Base-by-base conservation (phyloP, 139 green algal genomes). In the Picochlorum sp. region DNA sequence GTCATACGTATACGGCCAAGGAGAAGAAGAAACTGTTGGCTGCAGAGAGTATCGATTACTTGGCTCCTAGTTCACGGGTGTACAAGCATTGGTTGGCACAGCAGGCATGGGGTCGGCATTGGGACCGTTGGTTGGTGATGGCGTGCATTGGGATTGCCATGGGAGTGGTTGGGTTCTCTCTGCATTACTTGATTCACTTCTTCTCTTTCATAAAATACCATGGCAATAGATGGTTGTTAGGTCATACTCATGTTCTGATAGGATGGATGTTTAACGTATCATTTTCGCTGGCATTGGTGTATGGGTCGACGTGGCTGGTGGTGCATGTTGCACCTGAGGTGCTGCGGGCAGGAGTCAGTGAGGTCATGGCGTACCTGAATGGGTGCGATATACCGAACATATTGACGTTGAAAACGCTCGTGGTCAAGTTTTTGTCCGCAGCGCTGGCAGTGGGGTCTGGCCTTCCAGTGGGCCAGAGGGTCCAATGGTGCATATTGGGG, bases 101-200 rank as follows among this genome's bases (percentile, higher is more conserved):
- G 14, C 83, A 90, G 71, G 73, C 64, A 30, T 63, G 57, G 62
- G 83, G 79, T 11, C 76, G 87, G 32, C 66, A 62, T 13, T 89
- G 84, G 85, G 87, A 92, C 74, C 75, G 84, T 28, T 96, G 89
- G 89, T 49, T 93, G 52, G 87, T 96, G 77, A 95, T 96, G 88
- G 83, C 78, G 28, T 45, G 69, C 32, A 91, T 95, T 47, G 88
- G 88, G 2, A 37, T 89, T 8, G 69, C 73, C 15, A 86, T 83
- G 6, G 88, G 83, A 4, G 54, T 88, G 14, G 79, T 94, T 34
- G 86, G 79, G 16, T 86, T 85, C 75, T 45, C 79, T 14, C 74
- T 96, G 20, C 84, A 88, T 57, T 66, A 74, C 57, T 66, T 86
- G 61, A 91, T 95, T 69, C 65, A 80, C 28, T 28, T 71, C 1